Conservation (phyloP, 2,329 filamentous ascomycete species). For the Arthrobotrys pseudoclavata region DNA sequence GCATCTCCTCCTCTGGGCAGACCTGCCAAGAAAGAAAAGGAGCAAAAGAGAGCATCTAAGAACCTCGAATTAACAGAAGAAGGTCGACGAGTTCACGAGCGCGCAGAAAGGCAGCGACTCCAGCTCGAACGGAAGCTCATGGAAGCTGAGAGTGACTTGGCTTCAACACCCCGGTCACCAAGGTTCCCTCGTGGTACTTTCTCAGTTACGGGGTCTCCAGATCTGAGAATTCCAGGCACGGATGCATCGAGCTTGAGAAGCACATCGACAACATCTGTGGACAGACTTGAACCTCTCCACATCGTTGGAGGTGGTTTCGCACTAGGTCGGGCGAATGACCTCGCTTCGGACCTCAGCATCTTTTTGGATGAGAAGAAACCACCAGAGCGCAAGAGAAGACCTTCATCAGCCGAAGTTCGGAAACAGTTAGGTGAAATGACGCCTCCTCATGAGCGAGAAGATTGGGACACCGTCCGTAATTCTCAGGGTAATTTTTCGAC, state of each 20-base stretch:
- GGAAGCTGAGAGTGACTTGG: constrained; percentile 49
- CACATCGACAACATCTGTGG: constrained; percentile 47
- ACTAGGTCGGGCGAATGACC: constrained; percentile 33
- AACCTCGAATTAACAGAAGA: constrained; percentile 39
- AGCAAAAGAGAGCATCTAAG: constrained; percentile 39
- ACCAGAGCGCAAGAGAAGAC: constrained; percentile 17
- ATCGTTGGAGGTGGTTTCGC: constrained; percentile 33
- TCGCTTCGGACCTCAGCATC: constrained; percentile 15
- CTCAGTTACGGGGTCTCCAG: constrained; percentile 52
- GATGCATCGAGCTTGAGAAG: constrained; percentile 50
- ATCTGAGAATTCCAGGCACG: constrained; percentile 35
- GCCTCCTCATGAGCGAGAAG: constrained; percentile 56
- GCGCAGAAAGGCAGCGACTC: constrained; percentile 54
- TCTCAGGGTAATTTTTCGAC: constrained; percentile 43
- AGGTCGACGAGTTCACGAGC: constrained; percentile 48
- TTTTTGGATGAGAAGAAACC: constrained; percentile 38
- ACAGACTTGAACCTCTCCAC: constrained; percentile 39
- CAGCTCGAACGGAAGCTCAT: constrained; percentile 53
- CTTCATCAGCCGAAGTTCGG: constrained; percentile 56
- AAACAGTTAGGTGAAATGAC: constrained; percentile 57
- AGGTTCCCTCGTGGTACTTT: constrained; percentile 49
- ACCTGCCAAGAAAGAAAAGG: constrained; percentile 30
- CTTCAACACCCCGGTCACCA: constrained; percentile 46
- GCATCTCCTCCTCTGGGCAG: constrained; percentile 38
- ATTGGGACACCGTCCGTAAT: constrained; percentile 49